Conservation (phyloP, 1,284 basidiomycete species). For the Stereum hirsutum region DNA sequence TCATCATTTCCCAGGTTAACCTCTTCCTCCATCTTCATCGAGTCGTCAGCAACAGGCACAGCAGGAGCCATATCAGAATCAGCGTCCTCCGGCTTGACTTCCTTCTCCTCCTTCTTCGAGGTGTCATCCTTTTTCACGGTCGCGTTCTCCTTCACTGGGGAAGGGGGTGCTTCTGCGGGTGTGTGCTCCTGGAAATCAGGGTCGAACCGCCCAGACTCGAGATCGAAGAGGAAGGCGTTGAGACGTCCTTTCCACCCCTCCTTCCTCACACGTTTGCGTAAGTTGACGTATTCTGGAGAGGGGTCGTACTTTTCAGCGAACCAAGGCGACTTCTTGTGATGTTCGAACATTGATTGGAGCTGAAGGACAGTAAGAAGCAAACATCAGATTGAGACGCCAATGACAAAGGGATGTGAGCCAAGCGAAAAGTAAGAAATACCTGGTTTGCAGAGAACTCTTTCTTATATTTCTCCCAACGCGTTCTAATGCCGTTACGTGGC, state of each 20-base stretch:
- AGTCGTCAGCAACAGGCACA: conserved; percentile 31
- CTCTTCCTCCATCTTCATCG: conserved; percentile 28
- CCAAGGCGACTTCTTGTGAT: conserved; percentile 88
- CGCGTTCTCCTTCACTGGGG: conserved; percentile 31
- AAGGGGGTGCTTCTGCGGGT: conserved; percentile 34
- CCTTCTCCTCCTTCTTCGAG: conserved; percentile 14
- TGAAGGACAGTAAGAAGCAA: conserved; percentile 33
- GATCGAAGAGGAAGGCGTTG: conserved; percentile 64
- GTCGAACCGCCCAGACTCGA: conserved; percentile 81
- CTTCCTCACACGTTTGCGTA: conserved; percentile 71
- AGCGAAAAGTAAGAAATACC: conserved; percentile 39
- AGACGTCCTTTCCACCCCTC: conserved; percentile 74
- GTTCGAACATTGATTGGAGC: conserved; percentile 88
- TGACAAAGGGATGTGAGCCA: background rate
- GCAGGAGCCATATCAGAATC: conserved; percentile 11
- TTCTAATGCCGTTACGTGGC: conserved; percentile 71
- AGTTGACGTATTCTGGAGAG: conserved; percentile 50
- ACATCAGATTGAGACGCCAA: conserved; percentile 14
- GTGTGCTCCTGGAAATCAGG: conserved; percentile 45
- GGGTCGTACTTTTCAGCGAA: conserved; percentile 92
- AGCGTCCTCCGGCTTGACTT: conserved; percentile 22
- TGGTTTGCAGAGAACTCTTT: conserved; percentile 80
- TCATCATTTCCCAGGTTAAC: conserved; percentile 63
- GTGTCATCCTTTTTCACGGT: conserved; percentile 12
- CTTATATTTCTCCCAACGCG: conserved; percentile 86